A percentile compares a stretch with the other conserved stretches of the same genome.
These are phyloP conservation scores for Aspergillus ochraceoroseus DNA, from an alignment of 2,329 filamentous ascomycete species.

Conservation along the genomic window DNA sequence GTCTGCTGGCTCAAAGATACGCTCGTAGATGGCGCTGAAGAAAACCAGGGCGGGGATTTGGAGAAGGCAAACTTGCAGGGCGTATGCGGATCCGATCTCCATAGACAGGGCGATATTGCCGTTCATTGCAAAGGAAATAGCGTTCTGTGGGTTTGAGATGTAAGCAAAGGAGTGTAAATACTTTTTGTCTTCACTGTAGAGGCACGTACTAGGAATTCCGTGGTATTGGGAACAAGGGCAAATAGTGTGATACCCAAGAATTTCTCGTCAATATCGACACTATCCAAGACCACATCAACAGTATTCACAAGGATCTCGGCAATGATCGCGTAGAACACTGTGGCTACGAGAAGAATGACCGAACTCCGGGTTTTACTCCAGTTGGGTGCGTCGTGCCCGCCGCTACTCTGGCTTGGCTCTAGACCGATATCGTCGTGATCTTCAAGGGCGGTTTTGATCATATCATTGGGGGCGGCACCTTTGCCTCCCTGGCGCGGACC, in stretches of 20 bases:
- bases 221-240: slow-evolving; percentile 94
- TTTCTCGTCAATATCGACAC: slow-evolving; percentile 90
- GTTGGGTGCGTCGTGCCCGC: slow-evolving; percentile 96
- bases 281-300: slow-evolving; percentile 90
- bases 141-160: slow-evolving; percentile 57
- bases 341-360: slow-evolving; percentile 81
- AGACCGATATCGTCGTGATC: slow-evolving; percentile 48
- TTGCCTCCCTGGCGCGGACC: slow-evolving; percentile 33
- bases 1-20: slow-evolving; percentile 51
- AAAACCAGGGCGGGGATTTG: slow-evolving; percentile 91
- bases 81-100: slow-evolving; percentile 98
- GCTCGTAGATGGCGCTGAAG: slow-evolving; percentile 73
- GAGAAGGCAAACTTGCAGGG: slow-evolving; percentile 88
- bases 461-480: slow-evolving; percentile 31
- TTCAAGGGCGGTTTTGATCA: slow-evolving; percentile 37
- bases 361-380: slow-evolving; percentile 92
- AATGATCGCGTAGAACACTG: slow-evolving; percentile 89
- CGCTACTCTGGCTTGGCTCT: slow-evolving; percentile 47
- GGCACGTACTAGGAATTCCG: slow-evolving; percentile 80
- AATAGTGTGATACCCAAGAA: slow-evolving; percentile 96
- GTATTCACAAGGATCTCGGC: slow-evolving; percentile 96
- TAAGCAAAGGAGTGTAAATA: not conserved
- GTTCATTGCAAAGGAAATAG: slow-evolving; percentile 99
- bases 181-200: not conserved
- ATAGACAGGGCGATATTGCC: slow-evolving; percentile 97